These are phyloP conservation scores for Aphanomyces cochlioides DNA, from an alignment of 352 stramenopile genomes.

Conservation along the genomic window DNA sequence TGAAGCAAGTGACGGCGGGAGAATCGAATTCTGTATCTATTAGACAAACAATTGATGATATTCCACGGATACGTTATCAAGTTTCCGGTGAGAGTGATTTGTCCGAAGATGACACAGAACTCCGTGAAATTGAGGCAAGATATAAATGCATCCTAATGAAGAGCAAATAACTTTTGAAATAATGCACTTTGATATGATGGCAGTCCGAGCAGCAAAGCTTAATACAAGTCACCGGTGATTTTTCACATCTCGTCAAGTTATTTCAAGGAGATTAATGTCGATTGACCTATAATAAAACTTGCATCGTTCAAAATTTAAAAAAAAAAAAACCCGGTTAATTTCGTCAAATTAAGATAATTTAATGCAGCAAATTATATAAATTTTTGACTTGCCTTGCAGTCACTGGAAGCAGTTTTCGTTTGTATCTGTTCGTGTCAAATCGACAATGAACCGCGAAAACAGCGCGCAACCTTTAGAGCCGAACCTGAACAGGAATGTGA, in stretches of 20 bases:
- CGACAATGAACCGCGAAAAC: conserved; percentile 9
- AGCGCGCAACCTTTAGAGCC: conserved; percentile 15
- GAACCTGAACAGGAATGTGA: conserved; percentile 88
- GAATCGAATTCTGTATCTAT: not conserved
- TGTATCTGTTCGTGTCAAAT: too few relatives aligned
- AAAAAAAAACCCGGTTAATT: not conserved
- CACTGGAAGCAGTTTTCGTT: too few relatives aligned
- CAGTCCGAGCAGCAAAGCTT: not conserved
- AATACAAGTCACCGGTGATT: not conserved
- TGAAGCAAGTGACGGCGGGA: too few relatives aligned
- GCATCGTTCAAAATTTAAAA: not conserved
- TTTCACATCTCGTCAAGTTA: not conserved
- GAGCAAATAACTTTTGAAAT: not conserved
- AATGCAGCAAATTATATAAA: not conserved
- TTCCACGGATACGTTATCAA: not conserved
- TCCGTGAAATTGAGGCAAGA: too few relatives aligned
- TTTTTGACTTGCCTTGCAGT: not conserved
- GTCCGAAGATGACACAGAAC: too few relatives aligned
- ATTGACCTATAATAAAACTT: not conserved
- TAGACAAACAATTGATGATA: not conserved
- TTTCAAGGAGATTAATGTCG: not conserved
- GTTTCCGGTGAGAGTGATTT: not conserved
- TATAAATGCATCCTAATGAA: not conserved
- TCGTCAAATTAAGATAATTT: conserved; percentile 1
- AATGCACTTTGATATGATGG: not conserved